Evolutionary conservation across 2,329 filamentous ascomycete genomes (phyloP), one percentile per base, ranked within the genome.

Genomic region (Chrysosporium queenslandicum): DNA sequence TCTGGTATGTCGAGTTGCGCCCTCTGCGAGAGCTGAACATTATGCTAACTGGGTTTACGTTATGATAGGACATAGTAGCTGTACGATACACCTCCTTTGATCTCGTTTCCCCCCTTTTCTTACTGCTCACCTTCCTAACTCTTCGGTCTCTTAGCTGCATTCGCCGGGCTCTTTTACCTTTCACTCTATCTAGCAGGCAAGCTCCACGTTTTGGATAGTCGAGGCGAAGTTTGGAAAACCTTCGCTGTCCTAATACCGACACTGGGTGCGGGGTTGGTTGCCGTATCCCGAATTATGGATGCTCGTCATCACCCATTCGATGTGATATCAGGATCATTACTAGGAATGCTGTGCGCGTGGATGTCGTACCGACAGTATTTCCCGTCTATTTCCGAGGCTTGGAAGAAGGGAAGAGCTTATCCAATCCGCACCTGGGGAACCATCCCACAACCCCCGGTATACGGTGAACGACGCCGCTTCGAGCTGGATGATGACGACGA

Each of bases 291-390:
- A 41, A 81, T 81, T 53, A 81, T 81, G 78, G 78, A 81, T 58
- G 77, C 77, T 20, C 72, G 78, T 14, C 78, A 81, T 54, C 78
- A 81, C 58, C 77, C 78, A 0, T 81, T 81, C 61, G 78, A 81
- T 57, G 78, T 81, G 27, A 70, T 81, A 37, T 74, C 73, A 11
- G 78, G 78, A 7, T 76, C 74, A 1, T 57, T 75, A 8, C 65
- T 81, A 1, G 78, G 78, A 3, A 68, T 79, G 16, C 58, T 74
- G 29, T 74, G 74, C 36, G 77, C 76, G 7, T 77, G 70, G 66
- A 67, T 71, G 27, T 67, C 77, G 1, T 81, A 81, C 58, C 71
- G 76, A 42, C 78, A 81, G 61, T 81, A 81, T 61, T 81, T 80
- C 64, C 78, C 78, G 16, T 67, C 78, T 0, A 63, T 81, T 8